These are phyloP conservation scores for Agrostemma githago DNA, from an alignment of 148 eudicot species.

Conservation along the genomic window DNA sequence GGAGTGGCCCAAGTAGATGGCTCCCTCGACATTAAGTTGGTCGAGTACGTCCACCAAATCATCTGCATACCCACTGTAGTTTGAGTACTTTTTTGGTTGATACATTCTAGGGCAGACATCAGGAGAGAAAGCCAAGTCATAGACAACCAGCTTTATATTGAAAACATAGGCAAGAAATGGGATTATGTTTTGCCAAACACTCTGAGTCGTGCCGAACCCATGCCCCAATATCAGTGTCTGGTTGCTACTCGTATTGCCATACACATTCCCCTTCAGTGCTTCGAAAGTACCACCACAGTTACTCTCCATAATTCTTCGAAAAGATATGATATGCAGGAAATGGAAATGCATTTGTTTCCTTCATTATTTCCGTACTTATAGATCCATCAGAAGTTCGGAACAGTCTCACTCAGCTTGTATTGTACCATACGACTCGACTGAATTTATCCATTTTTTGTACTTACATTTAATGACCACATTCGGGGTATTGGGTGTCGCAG, in stretches of 20 bases:
- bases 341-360: background rate
- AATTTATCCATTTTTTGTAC: background rate
- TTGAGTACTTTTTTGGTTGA: constrained; percentile 34
- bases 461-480: too few species aligned
- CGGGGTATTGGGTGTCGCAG: background rate
- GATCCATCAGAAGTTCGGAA: background rate
- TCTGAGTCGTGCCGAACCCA: constrained; percentile 35
- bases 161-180: constrained; percentile 32
- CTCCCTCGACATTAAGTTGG: constrained; percentile 25
- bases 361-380: background rate
- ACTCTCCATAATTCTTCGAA: background rate
- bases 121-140: constrained; percentile 30
- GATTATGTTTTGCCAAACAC: constrained; percentile 33
- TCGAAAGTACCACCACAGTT: constrained; percentile 23
- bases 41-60: constrained; percentile 35
- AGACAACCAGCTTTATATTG: constrained; percentile 36
- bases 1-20: constrained; percentile 34
- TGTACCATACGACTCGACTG: background rate
- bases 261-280: constrained; percentile 29
- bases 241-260: constrained; percentile 24
- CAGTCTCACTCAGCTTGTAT: background rate
- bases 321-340: too few species aligned
- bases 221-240: constrained; percentile 33
- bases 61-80: constrained; percentile 24
- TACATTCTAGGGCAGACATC: constrained; percentile 26